Conservation (phyloP, 345 rosid genomes). For the Lepidium africanum region DNA sequence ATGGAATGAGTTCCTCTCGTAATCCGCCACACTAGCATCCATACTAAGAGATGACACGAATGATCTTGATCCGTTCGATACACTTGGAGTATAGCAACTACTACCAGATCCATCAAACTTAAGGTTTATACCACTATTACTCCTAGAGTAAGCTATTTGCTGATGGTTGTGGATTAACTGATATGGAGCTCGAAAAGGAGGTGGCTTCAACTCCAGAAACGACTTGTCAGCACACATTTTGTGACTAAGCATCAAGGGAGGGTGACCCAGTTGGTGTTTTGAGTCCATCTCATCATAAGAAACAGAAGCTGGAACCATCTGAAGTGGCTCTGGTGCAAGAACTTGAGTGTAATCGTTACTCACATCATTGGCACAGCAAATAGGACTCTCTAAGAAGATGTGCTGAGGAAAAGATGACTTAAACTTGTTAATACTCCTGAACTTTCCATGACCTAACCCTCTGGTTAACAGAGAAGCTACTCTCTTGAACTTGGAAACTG, state of each 20-base stretch:
- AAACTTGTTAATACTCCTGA: conserved; percentile 40
- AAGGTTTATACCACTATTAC: conserved; percentile 45
- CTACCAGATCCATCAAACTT: conserved; percentile 52
- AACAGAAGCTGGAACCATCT: conserved; percentile 37
- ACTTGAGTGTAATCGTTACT: conserved; percentile 24
- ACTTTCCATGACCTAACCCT: conserved; percentile 42
- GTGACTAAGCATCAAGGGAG: conserved; percentile 15
- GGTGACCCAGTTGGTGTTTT: conserved; percentile 23
- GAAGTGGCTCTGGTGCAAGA: conserved; percentile 63
- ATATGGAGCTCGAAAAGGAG: conserved; percentile 37
- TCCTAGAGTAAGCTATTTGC: conserved; percentile 39
- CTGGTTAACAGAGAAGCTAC: conserved; percentile 47
- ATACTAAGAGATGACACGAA: conserved; percentile 58
- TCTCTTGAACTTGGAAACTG: conserved; percentile 47
- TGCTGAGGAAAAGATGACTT: conserved; percentile 48
- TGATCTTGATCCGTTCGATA: conserved; percentile 56
- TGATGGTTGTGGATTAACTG: conserved; percentile 46
- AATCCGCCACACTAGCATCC: conserved; percentile 46
- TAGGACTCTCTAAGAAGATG: conserved; percentile 52
- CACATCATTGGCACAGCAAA: conserved; percentile 5
- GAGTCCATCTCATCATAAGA: conserved; percentile 20
- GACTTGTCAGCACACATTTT: conserved; percentile 39
- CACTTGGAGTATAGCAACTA: conserved; percentile 40
- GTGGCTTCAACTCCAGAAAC: conserved; percentile 37
- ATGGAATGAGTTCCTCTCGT: conserved; percentile 46